Evolutionary conservation across 169 alveolate genomes (phyloP).

Genomic region (Plasmodium sp.): DNA sequence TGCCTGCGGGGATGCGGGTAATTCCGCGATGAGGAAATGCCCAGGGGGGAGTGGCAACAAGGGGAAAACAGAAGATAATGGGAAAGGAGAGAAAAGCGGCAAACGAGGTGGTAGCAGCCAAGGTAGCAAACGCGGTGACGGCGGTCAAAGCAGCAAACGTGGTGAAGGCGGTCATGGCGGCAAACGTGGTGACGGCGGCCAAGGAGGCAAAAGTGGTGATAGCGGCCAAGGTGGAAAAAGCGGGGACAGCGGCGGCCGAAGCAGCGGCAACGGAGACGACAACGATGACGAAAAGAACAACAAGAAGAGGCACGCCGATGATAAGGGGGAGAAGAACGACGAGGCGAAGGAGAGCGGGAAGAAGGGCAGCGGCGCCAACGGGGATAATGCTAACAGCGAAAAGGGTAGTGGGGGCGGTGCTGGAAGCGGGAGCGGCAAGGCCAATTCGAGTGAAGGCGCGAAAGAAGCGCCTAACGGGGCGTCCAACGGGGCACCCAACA

Average conservation of each 20-base stretch:
- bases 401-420: neutral
- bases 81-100: neutral
- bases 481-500: neutral
- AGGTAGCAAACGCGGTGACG: neutral
- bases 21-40: slow-evolving; percentile 1
- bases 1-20: neutral
- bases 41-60: neutral
- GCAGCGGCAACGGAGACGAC: neutral
- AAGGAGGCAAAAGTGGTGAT: neutral
- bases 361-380: neutral
- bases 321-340: slow-evolving; percentile 16
- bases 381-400: neutral
- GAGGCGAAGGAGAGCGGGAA: slow-evolving; percentile 3
- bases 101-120: neutral
- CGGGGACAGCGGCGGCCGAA: neutral
- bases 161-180: neutral
- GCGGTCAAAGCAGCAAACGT: neutral
- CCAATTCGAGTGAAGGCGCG: neutral
- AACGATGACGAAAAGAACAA: neutral
- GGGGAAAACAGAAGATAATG: neutral
- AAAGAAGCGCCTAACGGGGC: neutral
- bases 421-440: neutral
- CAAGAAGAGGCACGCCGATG: neutral
- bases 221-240: neutral
- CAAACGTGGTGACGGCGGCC: neutral